phyloP scores from a whole-genome alignment of 768 basidiomycete species.

The Xerocomellus intermedius region DNA sequence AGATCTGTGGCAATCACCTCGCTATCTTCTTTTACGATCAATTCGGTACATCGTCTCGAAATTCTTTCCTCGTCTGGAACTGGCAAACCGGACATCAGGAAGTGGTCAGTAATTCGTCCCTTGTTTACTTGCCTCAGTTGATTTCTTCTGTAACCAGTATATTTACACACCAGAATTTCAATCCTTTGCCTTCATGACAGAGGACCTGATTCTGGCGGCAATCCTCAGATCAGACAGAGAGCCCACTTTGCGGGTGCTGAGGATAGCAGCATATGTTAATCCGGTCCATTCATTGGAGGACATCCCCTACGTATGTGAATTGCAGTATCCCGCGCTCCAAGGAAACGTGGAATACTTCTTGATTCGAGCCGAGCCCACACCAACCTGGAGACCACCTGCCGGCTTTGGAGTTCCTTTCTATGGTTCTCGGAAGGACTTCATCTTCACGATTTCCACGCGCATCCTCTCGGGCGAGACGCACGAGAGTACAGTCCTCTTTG shows the following conservation, averaged over 20 bases:
- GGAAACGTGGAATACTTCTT: slow-evolving; percentile 19
- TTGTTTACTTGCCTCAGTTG: not conserved
- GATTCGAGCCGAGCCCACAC: slow-evolving; percentile 35
- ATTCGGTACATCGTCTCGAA: not conserved
- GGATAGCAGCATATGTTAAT: slow-evolving; percentile 6
- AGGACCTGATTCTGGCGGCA: slow-evolving; percentile 27
- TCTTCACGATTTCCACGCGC: slow-evolving; percentile 33
- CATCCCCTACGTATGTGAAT: slow-evolving; percentile 24
- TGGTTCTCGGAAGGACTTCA: slow-evolving; percentile 25
- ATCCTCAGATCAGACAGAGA: slow-evolving; percentile 6
- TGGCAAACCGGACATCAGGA: slow-evolving; percentile 32
- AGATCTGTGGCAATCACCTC: slow-evolving; percentile 32
- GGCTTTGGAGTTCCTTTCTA: slow-evolving; percentile 20
- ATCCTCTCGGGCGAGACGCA: slow-evolving; percentile 3
- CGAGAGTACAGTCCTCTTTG: slow-evolving; percentile 25
- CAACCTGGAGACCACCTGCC: slow-evolving; percentile 24
- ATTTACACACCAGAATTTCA: slow-evolving; percentile 21
- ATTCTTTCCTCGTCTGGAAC: slow-evolving; percentile 33
- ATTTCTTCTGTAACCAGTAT: slow-evolving; percentile 16
- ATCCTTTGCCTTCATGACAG: slow-evolving; percentile 37
- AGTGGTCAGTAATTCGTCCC: slow-evolving; percentile 23
- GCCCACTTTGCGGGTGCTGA: slow-evolving; percentile 20
- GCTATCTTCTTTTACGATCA: slow-evolving; percentile 29
- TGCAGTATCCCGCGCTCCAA: slow-evolving; percentile 25
- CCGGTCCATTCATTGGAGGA: slow-evolving; percentile 8